These are phyloP conservation scores for Exophiala spinifera DNA, from an alignment of 2,329 filamentous ascomycete genomes.

Conservation along the genomic window DNA sequence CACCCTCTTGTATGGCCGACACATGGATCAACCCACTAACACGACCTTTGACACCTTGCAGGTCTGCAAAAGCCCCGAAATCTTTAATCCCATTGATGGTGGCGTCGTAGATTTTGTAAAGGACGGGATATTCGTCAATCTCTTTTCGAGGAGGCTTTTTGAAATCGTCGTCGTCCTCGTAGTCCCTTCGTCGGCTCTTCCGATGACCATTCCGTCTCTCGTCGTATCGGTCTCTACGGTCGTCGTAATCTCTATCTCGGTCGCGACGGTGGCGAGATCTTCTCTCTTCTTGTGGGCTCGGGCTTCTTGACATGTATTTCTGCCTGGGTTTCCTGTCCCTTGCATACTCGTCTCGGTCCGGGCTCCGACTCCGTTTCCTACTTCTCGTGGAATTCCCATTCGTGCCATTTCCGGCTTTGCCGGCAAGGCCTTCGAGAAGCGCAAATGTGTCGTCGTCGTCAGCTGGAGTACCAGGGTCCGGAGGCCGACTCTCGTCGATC, in stretches of 20 bases:
- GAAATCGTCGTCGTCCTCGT: conserved; percentile 58
- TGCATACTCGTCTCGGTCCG: conserved; percentile 49
- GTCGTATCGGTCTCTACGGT: conserved; percentile 15
- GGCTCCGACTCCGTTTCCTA: conserved; percentile 56
- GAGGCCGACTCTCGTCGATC: conserved; percentile 32
- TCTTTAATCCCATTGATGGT: conserved; percentile 90
- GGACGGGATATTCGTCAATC: conserved; percentile 73
- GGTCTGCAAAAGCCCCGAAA: conserved; percentile 91
- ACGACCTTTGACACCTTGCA: conserved; percentile 82
- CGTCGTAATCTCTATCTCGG: conserved; percentile 49
- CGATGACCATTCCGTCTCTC: conserved; percentile 36
- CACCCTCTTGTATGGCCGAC: conserved; percentile 79
- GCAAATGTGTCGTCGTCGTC: conserved; percentile 95
- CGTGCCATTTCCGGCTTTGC: conserved; percentile 52
- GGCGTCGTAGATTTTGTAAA: conserved; percentile 87
- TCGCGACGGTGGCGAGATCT: conserved; percentile 37
- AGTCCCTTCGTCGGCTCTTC: conserved; percentile 42
- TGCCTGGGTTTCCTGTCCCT: conserved; percentile 45
- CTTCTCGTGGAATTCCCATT: conserved; percentile 38
- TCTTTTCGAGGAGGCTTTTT: conserved; percentile 66
- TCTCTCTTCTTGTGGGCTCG: conserved; percentile 45
- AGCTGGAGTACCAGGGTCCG: conserved; percentile 10
- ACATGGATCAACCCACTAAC: conserved; percentile 93
- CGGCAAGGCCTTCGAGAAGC: conserved; percentile 79
- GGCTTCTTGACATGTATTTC: conserved; percentile 52